Base-by-base conservation (phyloP, 192 early-diverging fungal species). In the Powellomyces hirtus region DNA sequence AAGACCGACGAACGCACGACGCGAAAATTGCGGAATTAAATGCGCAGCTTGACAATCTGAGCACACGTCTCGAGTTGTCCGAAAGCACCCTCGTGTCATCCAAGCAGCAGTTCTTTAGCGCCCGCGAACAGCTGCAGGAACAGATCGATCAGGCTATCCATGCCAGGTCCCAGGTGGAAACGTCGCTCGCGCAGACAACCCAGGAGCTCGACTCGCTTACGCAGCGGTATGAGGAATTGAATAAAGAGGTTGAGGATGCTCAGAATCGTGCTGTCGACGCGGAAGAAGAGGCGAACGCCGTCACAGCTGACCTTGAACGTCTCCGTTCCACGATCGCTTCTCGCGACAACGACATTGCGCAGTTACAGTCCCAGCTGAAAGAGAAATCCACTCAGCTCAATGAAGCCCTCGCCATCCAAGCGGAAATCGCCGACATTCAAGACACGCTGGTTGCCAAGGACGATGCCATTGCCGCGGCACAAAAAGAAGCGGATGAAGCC, bases 101-200 rank as follows among this genome's bases (percentile, higher is more conserved):
- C 24, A 76, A 77, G 36, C 57, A 57, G 35, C 68, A 80, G 64
- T 76, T 71, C 63, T 80, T 80, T 51, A 26, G 29, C 4, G 75
- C 80, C 20, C 62, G 70, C 31, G 78, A 83, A 33, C 64, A 64
- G 53, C 60, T 80, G 2, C 71, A 75, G 58, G 81, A 83, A 49
- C 42, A 59, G 29, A 62, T 82, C 40, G 79, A 81, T 36, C 49
- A 64, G 35, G 52, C 30, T 14, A 26, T 31, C 18, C 34, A 56
- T 22, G 49, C 49, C 8, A 51, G 70, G 20, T 22, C 50, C 20
- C 38, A 62, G 22, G 22, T 20, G 1, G 70, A 72, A 16, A 14
- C 38, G 13, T 51, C 49, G 14, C 31, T 66, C 4, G 63, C 60
- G 14, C 62, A 71, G 24, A 22, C 44, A 3, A 29, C 46, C n/a